Base-by-base conservation (phyloP, 352 stramenopile species). In the Pythium sukuiense region DNA sequence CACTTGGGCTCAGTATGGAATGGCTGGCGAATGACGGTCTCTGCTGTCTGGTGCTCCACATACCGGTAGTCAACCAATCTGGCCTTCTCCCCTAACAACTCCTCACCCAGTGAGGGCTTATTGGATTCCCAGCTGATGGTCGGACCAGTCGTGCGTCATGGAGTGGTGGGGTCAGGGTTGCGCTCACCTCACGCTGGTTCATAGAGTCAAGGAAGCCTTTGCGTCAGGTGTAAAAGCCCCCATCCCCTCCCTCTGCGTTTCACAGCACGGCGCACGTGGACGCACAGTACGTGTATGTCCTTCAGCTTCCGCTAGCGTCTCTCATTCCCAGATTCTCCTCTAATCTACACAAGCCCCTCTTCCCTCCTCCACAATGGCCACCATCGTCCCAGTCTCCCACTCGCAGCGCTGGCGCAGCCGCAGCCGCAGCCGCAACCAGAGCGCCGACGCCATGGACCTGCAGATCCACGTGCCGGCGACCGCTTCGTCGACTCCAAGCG, bases 301-400 rank as follows among this genome's bases (percentile, higher is more conserved):
- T 59, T 29, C 27, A 48, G 37, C 32, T 24, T 45, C 26, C 45
- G 24, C 9, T 2, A 9, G 33, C 59, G 12, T 33, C 46, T 50
- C 20, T 33, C 55, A 59, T 29, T 35, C 48, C 12, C 52, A 55
- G 53, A 68, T n/a, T 32, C n/a, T 29, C 27, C 55, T 57, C 2
- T 24, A 48, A 30, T 18, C 20, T 26, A 50, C 43, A 24, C 43
- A 50, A 50, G n/a, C 43, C 39, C 5, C 20, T 54, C 46, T 13
- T 18, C 11, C 20, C n/a, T 33, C 26, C 46, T 33, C 20, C 27
- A 57, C 27, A 14, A 88, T 88, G 80, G 77, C 80, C 35, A 78
- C 76, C 30, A 73, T 88, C 60, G 80, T 88, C 61, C 77, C 77
- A 13, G 75, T 88, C 41, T 88, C 77, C 7, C 80, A 83, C 76